Base-by-base conservation (phyloP, 2,329 filamentous ascomycete species). In the Nigrospora sphaerica region DNA sequence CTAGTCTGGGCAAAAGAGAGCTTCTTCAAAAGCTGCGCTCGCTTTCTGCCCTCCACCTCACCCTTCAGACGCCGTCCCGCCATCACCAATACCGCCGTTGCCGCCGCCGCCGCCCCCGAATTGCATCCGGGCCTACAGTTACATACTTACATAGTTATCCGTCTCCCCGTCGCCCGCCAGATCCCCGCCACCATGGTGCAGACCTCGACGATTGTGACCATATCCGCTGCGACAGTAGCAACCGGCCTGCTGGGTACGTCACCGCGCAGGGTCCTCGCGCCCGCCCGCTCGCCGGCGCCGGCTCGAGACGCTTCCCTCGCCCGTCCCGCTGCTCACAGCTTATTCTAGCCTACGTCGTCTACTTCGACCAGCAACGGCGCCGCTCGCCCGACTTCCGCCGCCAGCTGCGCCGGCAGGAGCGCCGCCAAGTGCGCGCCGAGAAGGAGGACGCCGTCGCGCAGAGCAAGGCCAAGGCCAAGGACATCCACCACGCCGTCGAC, bases 401-500 rank as follows among this genome's bases (percentile, higher is more conserved):
- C 62, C 70, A 77, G 59, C 68, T 86, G 59, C 86, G 87, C 67
- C 81, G 84, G 62, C 86, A 88, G 68, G 84, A 86, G 65, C 85
- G 87, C 68, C 78, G 78, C 62, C 80, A 85, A 65, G 80, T 77
- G 53, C 83, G 84, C 56, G 80, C 73, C 49, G 81, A 83, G 59
- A 88, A 89, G 71, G 84, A 87, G 59, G 77, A 83, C 62, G 84
- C 82, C 51, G 80, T 85, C 62, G 76, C 78, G 49, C 76, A 80
- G 54, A 77, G 77, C 52, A 75, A 78, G 57, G 74, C 77, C 65
- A 85, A 88, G 72, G 81, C 84, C 62, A 78, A 87, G 66, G 73
- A 77, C 58, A 87, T 98, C 71, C 85, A 85, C 69, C 68, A 70
- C 47, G 82, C 80, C 44, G 86, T 97, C 42, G 82, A 89, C 58